Evolutionary conservation across 1,139 yeast genomes (phyloP).

Genomic region (Debaryomyces singareniensis): DNA sequence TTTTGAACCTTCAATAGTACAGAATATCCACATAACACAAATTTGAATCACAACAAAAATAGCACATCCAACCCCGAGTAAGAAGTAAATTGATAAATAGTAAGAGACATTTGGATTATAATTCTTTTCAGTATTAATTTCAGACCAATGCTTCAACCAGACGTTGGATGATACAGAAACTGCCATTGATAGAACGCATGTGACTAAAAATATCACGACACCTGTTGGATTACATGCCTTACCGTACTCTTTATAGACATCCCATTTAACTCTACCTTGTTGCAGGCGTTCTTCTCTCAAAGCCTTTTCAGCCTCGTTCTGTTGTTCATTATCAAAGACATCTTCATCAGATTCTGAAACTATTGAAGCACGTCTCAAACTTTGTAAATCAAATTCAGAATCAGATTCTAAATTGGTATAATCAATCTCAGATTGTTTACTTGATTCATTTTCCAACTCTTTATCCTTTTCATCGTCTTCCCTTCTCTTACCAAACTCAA

Average conservation of each 20-base stretch:
- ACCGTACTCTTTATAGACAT: constrained; percentile 76
- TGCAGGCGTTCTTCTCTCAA: constrained; percentile 71
- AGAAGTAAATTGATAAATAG: constrained; percentile 72
- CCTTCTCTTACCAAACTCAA: constrained; percentile 65
- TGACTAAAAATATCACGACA: constrained; percentile 50
- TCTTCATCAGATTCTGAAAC: constrained; percentile 38
- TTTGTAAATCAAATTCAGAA: constrained; percentile 27
- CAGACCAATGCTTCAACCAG: constrained; percentile 98
- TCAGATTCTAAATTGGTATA: constrained; percentile 26
- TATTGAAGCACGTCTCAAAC: constrained; percentile 67
- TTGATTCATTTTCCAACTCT: constrained; percentile 6
- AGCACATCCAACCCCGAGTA: constrained; percentile 61
- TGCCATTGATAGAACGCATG: constrained; percentile 51
- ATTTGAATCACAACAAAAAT: constrained; percentile 61
- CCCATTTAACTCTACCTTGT: constrained; percentile 93
- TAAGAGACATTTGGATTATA: constrained; percentile 62
- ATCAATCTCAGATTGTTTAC: constrained; percentile 8
- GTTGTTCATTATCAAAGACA: constrained; percentile 33
- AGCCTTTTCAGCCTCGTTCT: constrained; percentile 38
- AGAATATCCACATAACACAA: constrained; percentile 70
- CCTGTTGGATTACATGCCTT: constrained; percentile 77
- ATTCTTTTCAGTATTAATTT: constrained; percentile 65
- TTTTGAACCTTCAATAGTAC: constrained; percentile 79
- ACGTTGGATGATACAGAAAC: constrained; percentile 54
- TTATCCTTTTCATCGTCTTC: constrained; percentile 10